Base-by-base conservation (phyloP, 2,329 filamentous ascomycete genomes). In the Aspergillus persii region DNA sequence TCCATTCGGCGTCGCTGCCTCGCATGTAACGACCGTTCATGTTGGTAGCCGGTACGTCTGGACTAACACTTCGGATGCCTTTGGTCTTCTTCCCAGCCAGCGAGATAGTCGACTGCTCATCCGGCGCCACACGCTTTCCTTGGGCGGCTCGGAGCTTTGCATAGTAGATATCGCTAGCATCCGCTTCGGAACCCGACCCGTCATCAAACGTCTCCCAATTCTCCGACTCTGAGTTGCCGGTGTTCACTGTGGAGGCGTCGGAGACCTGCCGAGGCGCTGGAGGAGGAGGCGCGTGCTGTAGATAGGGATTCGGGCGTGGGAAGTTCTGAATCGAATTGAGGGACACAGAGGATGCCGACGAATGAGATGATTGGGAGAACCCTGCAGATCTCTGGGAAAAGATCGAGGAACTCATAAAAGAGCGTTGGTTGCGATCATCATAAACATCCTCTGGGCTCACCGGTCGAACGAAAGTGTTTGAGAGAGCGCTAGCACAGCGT, bases 191-290 rank as follows among this genome's bases (percentile, higher is more conserved):
- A 68, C 92, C 90, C 0, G 89, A 92, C 65, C 84, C 86, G 73
- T 96, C 91, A 67, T 95, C 93, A 69, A 95, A 98, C 8, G 93
- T 96, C 76, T 98, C 94, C 94, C 94, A 98, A 74, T 98, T 98
- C 77, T 98, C 94, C 3, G 91, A 96, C 1, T 91, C 91, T 4
- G 90, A 92, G 29, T 90, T 83, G 26, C 83, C 83, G 1, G 89
- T 91, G n/a, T 79, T 79, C 26, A 80, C 77, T 2, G 79, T 79
- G 2, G 91, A 93, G 1, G 89, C 88, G 64, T 87, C 87, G 6
- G 89, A 91, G 15, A 89, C 87, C 67, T 94, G 90, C 51, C 91
- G 82, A 61, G 79, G 82, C 27, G 74, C 71, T 18, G 74, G 74
- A 4, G 74, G 73, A n/a, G 75, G 74, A 4, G 74, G 73, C 11